A percentile compares a stretch with the other conserved stretches of the same genome.
Evolutionary conservation across 202 grass and related monocot genomes (phyloP).

Genomic region (Setaria italica): DNA sequence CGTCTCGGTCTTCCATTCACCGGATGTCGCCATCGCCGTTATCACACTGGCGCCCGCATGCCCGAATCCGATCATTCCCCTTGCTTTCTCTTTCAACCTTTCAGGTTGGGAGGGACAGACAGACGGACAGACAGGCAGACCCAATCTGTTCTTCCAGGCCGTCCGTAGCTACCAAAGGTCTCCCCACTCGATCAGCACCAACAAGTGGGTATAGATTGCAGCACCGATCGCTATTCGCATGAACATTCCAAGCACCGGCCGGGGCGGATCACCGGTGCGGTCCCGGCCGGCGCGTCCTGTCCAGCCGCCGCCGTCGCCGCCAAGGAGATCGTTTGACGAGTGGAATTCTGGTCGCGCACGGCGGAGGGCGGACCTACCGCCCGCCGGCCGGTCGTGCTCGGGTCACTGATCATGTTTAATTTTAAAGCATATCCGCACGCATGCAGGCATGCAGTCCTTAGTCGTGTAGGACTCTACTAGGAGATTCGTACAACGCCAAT

Average conservation of each 20-base stretch:
- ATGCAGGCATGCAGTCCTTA: not conserved
- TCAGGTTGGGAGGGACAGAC: not conserved
- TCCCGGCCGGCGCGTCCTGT: too few relatives aligned
- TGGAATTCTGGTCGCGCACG: not conserved
- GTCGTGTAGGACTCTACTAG: not conserved
- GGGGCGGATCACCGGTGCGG: too few relatives aligned
- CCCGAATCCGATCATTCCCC: too few relatives aligned
- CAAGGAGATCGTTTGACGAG: not conserved
- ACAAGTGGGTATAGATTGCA: not conserved
- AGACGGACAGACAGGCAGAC: not conserved
- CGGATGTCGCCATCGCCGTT: conserved; percentile 13
- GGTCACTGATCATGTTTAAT: not conserved
- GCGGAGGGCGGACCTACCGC: conserved; percentile 18
- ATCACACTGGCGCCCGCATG: not conserved
- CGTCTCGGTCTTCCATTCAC: not conserved
- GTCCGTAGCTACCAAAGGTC: not conserved
- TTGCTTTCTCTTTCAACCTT: not conserved
- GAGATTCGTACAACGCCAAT: not conserved
- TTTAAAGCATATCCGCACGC: conserved; percentile 18
- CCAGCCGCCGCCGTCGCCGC: not conserved
- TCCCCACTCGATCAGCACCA: not conserved
- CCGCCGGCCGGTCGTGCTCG: conserved; percentile 8
- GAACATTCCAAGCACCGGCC: not conserved
- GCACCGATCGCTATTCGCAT: not conserved
- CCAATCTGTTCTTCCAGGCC: not conserved